Evolutionary conservation across 176 grass and related monocot genomes (phyloP).

Genomic region (Carex cristatella): DNA sequence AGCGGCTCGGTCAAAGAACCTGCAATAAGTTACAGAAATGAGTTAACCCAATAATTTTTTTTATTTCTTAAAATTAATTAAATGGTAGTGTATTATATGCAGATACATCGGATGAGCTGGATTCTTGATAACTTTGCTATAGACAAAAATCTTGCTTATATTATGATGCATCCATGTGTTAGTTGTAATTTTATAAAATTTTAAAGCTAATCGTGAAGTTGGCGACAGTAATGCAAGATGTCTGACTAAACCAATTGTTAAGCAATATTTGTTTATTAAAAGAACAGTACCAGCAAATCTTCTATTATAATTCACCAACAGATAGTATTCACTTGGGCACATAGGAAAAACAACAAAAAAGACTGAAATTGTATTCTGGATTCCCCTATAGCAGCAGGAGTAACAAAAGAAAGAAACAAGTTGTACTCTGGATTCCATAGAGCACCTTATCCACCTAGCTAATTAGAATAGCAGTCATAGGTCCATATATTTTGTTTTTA

Average conservation of each 20-base stretch:
- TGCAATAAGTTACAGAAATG: conserved; percentile 11
- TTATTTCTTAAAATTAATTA: neutral
- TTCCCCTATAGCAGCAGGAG: neutral
- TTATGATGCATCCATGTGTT: neutral
- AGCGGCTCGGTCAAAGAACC: conserved; percentile 65
- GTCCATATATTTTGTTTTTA: conserved; percentile 27
- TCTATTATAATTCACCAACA: conserved; percentile 9
- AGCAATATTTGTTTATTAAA: neutral
- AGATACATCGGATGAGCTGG: conserved; percentile 11
- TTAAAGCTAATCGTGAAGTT: neutral
- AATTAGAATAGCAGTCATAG: conserved; percentile 11
- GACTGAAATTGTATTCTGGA: neutral
- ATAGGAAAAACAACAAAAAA: neutral
- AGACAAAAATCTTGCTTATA: neutral
- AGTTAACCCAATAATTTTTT: neutral
- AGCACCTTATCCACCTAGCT: conserved; percentile 2
- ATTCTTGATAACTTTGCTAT: neutral
- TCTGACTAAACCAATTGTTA: conserved; percentile 1
- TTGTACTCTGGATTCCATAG: neutral
- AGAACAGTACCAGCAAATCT: neutral
- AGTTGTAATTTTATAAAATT: neutral
- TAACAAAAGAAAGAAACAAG: neutral
- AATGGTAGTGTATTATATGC: neutral
- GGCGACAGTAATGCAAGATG: neutral
- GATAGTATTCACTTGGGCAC: neutral